Evolutionary conservation across 257 asterid species (phyloP).

Genomic region (Asclepias syriaca): DNA sequence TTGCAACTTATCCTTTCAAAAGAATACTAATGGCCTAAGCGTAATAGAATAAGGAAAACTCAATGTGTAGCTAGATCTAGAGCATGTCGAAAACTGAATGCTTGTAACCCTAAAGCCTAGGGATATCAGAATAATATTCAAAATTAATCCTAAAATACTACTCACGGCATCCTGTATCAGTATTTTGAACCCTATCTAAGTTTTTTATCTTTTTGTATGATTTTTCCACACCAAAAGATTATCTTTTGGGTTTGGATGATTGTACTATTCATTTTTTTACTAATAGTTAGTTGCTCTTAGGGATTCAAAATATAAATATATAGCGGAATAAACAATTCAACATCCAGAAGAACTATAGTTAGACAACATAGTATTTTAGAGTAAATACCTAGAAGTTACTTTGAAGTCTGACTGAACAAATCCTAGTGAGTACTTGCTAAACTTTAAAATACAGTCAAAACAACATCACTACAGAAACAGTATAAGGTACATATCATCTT

Average conservation of each 20-base stretch:
- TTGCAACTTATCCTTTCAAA: too few species aligned
- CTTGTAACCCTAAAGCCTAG: too few species aligned
- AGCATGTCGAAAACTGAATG: too few species aligned
- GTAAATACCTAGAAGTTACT: neutral
- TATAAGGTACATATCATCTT: neutral
- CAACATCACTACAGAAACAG: neutral
- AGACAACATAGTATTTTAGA: neutral
- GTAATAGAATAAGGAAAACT: too few species aligned
- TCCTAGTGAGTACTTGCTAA: neutral
- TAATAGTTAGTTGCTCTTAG: neutral
- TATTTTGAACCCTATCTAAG: neutral
- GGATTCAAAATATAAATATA: neutral
- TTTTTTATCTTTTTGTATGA: neutral
- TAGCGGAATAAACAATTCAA: neutral
- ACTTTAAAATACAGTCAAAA: neutral
- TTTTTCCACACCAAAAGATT: neutral
- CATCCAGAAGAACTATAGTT: neutral
- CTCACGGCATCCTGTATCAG: too few species aligned
- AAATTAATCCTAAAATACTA: too few species aligned
- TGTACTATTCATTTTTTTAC: neutral
- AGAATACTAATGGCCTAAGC: too few species aligned
- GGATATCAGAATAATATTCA: too few species aligned
- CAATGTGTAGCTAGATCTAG: too few species aligned
- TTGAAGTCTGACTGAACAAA: neutral
- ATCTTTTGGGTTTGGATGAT: neutral